Base-by-base conservation (phyloP, 345 rosid species). In the Turritis glabra region DNA sequence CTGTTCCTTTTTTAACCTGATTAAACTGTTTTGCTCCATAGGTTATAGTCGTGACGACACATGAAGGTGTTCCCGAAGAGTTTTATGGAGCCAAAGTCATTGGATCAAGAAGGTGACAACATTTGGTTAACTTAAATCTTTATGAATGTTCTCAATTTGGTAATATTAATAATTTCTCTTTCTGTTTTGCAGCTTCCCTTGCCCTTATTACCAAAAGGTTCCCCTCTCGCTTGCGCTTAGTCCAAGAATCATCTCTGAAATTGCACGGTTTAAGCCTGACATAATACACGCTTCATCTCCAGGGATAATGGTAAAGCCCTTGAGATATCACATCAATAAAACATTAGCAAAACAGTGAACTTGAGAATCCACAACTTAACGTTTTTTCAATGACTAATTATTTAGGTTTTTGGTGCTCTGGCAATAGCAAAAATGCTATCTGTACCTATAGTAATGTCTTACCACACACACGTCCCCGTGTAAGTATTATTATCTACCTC, bases 401-500 rank as follows among this genome's bases (percentile, higher is more conserved):
- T 8, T 33, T 60, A 94, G 99, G 99, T 95, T 55, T 95, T 95
- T 74, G 97, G 99, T 67, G 99, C 99, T 21, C 91, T 95, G 8
- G 76, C 77, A 29, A 95, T 95, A 72, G 92, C 97, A 37, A 95
- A 95, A 80, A 71, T 95, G 79, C 64, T 95, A 67, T 84, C 85
- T 8, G 97, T 95, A n/a, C 99, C 99, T 44, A 87, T 95, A 25
- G 97, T 95, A 68, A 92, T 95, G 99, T 95, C 99, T 32, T 92
- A 95, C 76, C 99, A 95, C 82, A 95, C 98, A 67, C 99, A 95
- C 66, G 99, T 95, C 60, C 99, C 99, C 40, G 97, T 95, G 99
- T 95, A 82, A 89, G 99, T 84, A 76, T 53, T 68, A 71, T 44
- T 58, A 21, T 71, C 57, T 62, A 33, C 58, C 40, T 50, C 19